A percentile compares a stretch with the other conserved stretches of the same genome.
phyloP scores from a whole-genome alignment of 2,329 filamentous ascomycete species.

The Colletotrichum sp. region DNA sequence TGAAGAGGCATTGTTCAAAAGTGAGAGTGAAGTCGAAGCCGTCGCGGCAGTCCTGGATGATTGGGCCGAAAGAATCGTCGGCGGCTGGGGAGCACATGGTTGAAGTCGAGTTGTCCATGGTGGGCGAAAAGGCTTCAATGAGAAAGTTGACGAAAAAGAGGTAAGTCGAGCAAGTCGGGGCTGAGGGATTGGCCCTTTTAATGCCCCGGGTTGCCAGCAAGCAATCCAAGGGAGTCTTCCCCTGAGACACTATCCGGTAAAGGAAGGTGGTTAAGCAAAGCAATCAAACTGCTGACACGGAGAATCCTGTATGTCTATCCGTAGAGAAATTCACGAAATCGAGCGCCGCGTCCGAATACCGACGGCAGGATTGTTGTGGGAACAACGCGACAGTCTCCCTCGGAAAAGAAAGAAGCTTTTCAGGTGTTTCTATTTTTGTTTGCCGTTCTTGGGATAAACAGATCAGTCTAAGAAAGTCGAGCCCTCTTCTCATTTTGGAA shows the following conservation, averaged over 20 bases:
- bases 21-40: conserved; percentile 35
- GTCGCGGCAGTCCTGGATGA: conserved; percentile 18
- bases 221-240: not conserved
- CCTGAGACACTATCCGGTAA: not conserved
- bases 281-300: not conserved
- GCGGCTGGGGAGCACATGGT: conserved; percentile 1
- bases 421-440: not conserved
- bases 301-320: not conserved
- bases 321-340: not conserved
- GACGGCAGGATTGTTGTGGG: not conserved
- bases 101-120: not conserved
- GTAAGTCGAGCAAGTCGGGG: fast-evolving
- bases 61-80: conserved; percentile 29
- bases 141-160: not conserved
- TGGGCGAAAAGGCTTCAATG: not conserved
- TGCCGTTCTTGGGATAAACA: not conserved
- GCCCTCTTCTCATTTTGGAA: not conserved
- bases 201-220: not conserved
- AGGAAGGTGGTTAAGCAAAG: conserved; percentile 13
- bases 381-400: not conserved
- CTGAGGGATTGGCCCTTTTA: not conserved
- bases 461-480: not conserved
- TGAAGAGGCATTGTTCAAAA: conserved; percentile 33
- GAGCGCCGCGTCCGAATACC: not conserved
- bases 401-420: not conserved